Base-by-base conservation (phyloP, 2,329 filamentous ascomycete genomes). In the Botrytis medusae region DNA sequence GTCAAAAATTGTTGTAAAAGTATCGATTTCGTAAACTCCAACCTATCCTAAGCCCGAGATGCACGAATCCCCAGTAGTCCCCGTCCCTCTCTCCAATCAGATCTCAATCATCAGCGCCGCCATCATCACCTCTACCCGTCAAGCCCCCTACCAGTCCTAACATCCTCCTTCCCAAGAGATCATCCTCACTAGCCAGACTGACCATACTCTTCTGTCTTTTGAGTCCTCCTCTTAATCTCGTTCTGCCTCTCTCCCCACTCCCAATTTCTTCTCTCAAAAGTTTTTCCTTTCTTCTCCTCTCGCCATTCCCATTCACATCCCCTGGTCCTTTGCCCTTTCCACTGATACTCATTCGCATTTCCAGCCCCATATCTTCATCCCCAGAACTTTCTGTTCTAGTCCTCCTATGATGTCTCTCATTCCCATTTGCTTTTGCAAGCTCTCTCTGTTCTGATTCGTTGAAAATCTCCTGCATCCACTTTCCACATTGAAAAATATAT, bases 381-480 rank as follows among this genome's bases (percentile, higher is more conserved):
- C 90, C 93, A 18, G 77, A 79, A 62, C 78, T 80, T 71, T 81
- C 79, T 1, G 73, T 77, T 29, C 67, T 75, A 60, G 60, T 61
- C 72, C 78, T 73, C 18, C 76, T 73, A 54, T 79, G 78, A 57
- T 77, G 72, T 48, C 32, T 69, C 22, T 32, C 46, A 14, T 72
- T 65, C 0, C 46, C 59, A 37, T 42, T 72, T 16, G 61, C 80
- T 78, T 74, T 80, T 73, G 76, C 82, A 76, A 80, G 77, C 57
- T 81, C 82, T 40, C 81, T 82, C 69, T 81, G 80, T 59, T 82
- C 80, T 0, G 79, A 82, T 64, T 87, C 85, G 4, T 85, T 88
- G 68, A 97, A 95, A 0, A 94, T 87, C 42, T 94, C 90, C 64
- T 91, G 87, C 77, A 98, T 94, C 95, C 95, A 98, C 25, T 86